Conservation (phyloP, 345 rosid genomes). For the Brassica cretica region DNA sequence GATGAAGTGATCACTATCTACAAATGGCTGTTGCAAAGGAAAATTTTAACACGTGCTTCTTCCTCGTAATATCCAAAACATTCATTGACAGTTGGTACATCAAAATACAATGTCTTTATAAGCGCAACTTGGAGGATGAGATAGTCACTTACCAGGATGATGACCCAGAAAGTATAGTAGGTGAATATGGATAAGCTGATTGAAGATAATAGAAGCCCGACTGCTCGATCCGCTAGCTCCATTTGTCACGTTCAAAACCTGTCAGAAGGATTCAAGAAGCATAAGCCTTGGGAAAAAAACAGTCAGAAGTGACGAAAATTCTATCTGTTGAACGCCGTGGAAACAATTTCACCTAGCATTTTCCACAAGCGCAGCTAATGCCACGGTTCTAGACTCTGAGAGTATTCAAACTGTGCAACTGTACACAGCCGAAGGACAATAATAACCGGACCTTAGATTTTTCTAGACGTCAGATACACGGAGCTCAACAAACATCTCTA, state of each 20-base stretch:
- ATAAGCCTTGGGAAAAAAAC: conserved; percentile 7
- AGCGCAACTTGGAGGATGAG: neutral
- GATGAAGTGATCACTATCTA: conserved; percentile 77
- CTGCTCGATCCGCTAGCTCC: conserved; percentile 88
- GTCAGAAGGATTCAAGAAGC: conserved; percentile 3
- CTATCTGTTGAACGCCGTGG: neutral
- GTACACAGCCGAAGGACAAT: conserved; percentile 14
- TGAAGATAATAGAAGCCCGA: conserved; percentile 67
- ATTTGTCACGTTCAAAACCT: conserved; percentile 40
- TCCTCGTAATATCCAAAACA: neutral
- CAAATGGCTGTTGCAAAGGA: conserved; percentile 71
- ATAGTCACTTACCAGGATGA: conserved; percentile 42
- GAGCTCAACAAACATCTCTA: conserved; percentile 15
- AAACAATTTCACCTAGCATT: conserved; percentile 23
- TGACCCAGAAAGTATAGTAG: conserved; percentile 94
- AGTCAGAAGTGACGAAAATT: neutral
- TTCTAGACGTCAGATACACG: conserved; percentile 4
- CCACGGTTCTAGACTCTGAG: conserved; percentile 12
- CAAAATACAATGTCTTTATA: neutral
- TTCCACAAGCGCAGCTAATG: conserved; percentile 6
- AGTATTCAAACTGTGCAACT: conserved; percentile 22
- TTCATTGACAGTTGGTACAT: neutral
- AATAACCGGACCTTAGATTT: conserved; percentile 10
- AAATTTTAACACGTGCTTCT: neutral
- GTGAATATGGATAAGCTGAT: conserved; percentile 83